These are phyloP conservation scores for Sclerotinia glacialis DNA, from an alignment of 2,329 filamentous ascomycete genomes.

Conservation along the genomic window DNA sequence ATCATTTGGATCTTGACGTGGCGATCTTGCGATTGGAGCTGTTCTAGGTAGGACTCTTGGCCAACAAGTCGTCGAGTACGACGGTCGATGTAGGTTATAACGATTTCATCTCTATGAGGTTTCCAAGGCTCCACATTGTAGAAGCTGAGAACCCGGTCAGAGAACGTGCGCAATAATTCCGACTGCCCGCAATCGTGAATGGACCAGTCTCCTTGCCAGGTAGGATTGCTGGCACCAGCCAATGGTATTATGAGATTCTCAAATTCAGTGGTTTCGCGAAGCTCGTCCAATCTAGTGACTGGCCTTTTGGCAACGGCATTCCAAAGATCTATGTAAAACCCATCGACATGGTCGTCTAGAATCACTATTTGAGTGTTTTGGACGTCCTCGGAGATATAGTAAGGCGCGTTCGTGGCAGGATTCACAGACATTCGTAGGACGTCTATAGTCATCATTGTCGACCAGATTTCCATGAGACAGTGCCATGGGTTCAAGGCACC, in stretches of 20 bases:
- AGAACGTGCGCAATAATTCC: slow-evolving; percentile 5
- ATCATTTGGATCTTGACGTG: not conserved
- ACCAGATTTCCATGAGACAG: slow-evolving; percentile 37
- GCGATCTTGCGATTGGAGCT: not conserved
- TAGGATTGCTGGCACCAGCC: slow-evolving; percentile 35
- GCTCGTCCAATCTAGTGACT: slow-evolving; percentile 1
- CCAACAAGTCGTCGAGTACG: not conserved
- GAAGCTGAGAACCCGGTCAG: slow-evolving; percentile 12
- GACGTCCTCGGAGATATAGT: not conserved
- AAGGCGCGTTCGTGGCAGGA: not conserved
- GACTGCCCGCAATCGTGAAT: slow-evolving; percentile 27
- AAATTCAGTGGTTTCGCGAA: not conserved
- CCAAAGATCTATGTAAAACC: slow-evolving; percentile 18
- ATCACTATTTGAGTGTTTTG: slow-evolving; percentile 21
- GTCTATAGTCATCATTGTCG: slow-evolving; percentile 36
- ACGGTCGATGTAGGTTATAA: not conserved
- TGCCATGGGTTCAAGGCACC: slow-evolving; percentile 36
- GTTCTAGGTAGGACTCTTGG: not conserved
- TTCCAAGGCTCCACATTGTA: slow-evolving; percentile 6
- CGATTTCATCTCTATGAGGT: not conserved
- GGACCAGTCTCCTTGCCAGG: slow-evolving; percentile 39
- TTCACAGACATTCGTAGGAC: slow-evolving; percentile 32
- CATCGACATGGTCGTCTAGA: slow-evolving; percentile 10
- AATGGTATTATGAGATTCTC: slow-evolving; percentile 35
- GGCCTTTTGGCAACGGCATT: slow-evolving; percentile 7